Base-by-base conservation (phyloP, 176 grass and related monocot species). In the Carex parvula region DNA sequence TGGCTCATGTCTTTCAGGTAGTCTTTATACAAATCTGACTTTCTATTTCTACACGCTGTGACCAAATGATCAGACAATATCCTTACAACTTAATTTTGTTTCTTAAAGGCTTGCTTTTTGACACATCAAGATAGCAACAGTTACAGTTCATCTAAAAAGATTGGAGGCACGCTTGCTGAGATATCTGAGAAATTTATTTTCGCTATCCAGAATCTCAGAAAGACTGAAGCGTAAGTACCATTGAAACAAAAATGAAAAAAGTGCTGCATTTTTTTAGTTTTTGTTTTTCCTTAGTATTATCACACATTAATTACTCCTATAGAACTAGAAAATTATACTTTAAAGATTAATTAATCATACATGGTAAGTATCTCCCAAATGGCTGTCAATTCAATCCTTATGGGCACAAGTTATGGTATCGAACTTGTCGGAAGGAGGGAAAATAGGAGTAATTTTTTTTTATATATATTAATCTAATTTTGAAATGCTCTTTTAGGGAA, bases 1-100 rank as follows among this genome's bases (percentile, higher is more conserved):
- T 98, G 85, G 87, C 91, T 42, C 92, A 98, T 87, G 89, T 93
- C 0, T 98, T 94, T 85, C 92, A 91, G 92, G 95, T 94, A 87
- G 6, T 17, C 10, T 84, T 68, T 48, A 16, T 22, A 17, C 9
- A 83, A 87, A 56, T 26, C 55, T 6, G 48, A 80, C 3, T 79
- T 12, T 20, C 37, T 84, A 59, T 53, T 83, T 52, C 60, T 54
- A 32, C 46, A 59, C 60, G 26, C 57, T 73, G 81, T 70, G 48
- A 17, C 24, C 59, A 58, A 22, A 64, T 88, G 12, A 68, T 63
- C 66, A 48, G 54, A 61, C 16, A 61, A 76, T 63, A 79, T 57
- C 66, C 54, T 66, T 62, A 46, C 8, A 52, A 80, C 59, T 44
- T 17, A 48, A 55, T 30, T 76, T 55, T 76, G 11, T 32, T 55